Evolutionary conservation across 257 asterid genomes (phyloP).

Genomic region (Capsicum pubescens): DNA sequence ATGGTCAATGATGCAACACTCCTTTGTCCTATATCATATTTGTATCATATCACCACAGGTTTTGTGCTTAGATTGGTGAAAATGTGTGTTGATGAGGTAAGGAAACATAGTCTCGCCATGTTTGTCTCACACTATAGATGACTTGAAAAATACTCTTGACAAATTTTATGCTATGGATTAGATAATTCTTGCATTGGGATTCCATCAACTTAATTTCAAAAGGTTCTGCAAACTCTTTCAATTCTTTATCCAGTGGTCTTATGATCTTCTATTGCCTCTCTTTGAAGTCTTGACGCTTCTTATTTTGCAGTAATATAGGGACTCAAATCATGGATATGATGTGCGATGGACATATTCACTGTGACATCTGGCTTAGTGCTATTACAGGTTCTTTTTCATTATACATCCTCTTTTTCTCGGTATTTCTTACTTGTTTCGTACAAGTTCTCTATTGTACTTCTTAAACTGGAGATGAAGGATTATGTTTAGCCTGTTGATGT

Average conservation of each 20-base stretch:
- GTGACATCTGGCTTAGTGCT: slow-evolving; percentile 67
- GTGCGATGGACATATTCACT: slow-evolving; percentile 77
- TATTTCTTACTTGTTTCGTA: slow-evolving; percentile 2
- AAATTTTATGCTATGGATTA: slow-evolving; percentile 37
- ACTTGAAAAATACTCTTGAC: slow-evolving; percentile 31
- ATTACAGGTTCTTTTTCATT: slow-evolving; percentile 71
- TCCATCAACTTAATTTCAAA: slow-evolving; percentile 89
- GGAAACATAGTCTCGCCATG: slow-evolving; percentile 32
- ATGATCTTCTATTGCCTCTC: background rate
- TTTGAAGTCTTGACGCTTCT: slow-evolving; percentile 34
- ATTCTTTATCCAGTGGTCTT: slow-evolving; percentile 21
- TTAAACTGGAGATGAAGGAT: slow-evolving; percentile 14
- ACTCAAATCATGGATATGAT: slow-evolving; percentile 77
- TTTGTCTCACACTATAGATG: slow-evolving; percentile 9
- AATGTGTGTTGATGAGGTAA: slow-evolving; percentile 81
- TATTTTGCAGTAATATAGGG: slow-evolving; percentile 57
- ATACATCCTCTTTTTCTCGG: background rate
- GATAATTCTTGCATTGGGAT: slow-evolving; percentile 80
- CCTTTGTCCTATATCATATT: slow-evolving; percentile 88
- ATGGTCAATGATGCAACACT: slow-evolving; percentile 96
- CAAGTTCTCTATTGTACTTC: slow-evolving; percentile 16
- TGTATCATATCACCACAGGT: slow-evolving; percentile 75
- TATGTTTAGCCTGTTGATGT: background rate
- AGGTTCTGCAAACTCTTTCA: slow-evolving; percentile 52
- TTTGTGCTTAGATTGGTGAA: slow-evolving; percentile 72